Conservation (phyloP, 495 filamentous ascomycete species). For the Pyronema domesticum region DNA sequence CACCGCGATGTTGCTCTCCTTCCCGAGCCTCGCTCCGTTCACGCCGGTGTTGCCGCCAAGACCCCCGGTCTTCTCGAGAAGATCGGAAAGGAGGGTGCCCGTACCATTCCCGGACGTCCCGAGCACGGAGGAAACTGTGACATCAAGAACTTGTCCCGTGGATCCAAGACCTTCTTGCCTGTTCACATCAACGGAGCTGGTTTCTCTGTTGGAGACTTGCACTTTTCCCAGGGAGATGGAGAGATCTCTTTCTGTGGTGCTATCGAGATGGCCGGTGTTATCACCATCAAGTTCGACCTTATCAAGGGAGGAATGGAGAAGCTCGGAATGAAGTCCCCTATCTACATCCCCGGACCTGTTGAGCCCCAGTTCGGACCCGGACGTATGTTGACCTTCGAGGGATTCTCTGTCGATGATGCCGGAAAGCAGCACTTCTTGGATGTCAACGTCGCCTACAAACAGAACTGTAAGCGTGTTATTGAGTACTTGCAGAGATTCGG, state of each 20-base stretch:
- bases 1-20: constrained; percentile 66
- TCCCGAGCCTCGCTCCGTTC: constrained; percentile 50
- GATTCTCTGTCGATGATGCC: constrained; percentile 79
- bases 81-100: constrained; percentile 69
- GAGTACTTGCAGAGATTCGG: constrained; percentile 79
- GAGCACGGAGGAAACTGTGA: constrained; percentile 49
- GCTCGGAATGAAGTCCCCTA: constrained; percentile 66
- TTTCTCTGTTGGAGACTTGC: constrained; percentile 82
- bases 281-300: constrained; percentile 79
- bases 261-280: constrained; percentile 89
- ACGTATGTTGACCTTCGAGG: constrained; percentile 79
- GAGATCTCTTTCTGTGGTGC: constrained; percentile 94
- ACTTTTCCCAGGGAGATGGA: constrained; percentile 81
- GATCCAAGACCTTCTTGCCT: constrained; percentile 77
- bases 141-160: constrained; percentile 77
- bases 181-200: constrained; percentile 63
- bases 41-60: constrained; percentile 44
- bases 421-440: constrained; percentile 92
- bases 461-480: constrained; percentile 64
- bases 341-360: constrained; percentile 79
- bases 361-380: constrained; percentile 83
- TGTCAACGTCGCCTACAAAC: constrained; percentile 78
- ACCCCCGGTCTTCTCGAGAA: constrained; percentile 44
- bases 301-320: constrained; percentile 68
- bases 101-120: constrained; percentile 66